A percentile compares a stretch with the other conserved stretches of the same genome.
These are phyloP conservation scores for Leishmania tropica DNA, from an alignment of 208 protist genomes.

Conservation along the genomic window DNA sequence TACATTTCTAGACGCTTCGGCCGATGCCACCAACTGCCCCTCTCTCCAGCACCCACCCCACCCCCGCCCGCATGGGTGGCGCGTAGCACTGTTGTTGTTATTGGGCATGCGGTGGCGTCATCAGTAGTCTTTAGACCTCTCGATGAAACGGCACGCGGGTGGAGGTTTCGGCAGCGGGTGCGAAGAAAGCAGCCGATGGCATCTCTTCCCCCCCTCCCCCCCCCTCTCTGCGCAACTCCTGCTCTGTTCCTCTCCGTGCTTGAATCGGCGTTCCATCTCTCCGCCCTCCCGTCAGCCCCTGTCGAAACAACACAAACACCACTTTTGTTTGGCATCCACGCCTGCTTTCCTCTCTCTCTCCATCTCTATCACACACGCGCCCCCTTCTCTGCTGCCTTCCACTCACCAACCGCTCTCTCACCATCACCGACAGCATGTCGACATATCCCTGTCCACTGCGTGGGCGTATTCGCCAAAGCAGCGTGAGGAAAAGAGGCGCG, in stretches of 20 bases:
- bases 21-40: not conserved
- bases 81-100: not conserved
- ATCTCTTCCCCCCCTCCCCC: not conserved
- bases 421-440: not conserved
- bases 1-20: not conserved
- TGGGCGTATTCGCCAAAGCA: not conserved
- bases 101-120: not conserved
- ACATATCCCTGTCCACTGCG: not conserved
- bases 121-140: not conserved
- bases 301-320: not conserved
- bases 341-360: not conserved
- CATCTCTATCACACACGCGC: too few relatives aligned
- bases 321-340: not conserved
- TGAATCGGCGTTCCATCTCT: slow-evolving; percentile 3
- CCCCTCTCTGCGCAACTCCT: not conserved
- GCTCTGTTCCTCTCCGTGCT: not conserved
- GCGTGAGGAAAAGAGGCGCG: not conserved
- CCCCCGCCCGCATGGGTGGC: too few relatives aligned
- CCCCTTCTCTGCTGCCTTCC: too few relatives aligned
- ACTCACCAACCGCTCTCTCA: not conserved
- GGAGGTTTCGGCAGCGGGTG: not conserved
- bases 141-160: not conserved
- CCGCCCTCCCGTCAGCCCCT: not conserved
- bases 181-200: too few relatives aligned
- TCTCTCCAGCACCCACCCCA: too few relatives aligned